These are phyloP conservation scores for Beta lomatogona DNA, from an alignment of 179 eudicot genomes.

Conservation along the genomic window DNA sequence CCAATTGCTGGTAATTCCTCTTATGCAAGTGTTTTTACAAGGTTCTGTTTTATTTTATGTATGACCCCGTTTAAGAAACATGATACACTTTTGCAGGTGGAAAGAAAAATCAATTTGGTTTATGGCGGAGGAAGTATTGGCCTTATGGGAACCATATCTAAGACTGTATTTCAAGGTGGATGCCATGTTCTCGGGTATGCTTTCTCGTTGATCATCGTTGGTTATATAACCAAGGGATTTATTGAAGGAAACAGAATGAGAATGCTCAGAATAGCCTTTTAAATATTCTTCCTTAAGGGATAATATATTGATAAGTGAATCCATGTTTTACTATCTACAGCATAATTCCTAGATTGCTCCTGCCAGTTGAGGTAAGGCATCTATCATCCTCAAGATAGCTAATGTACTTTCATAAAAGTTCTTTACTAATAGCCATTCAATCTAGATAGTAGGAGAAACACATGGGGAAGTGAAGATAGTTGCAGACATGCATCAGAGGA, in stretches of 20 bases:
- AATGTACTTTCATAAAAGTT: slow-evolving; percentile 1
- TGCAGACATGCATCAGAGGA: slow-evolving; percentile 79
- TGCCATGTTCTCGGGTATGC: slow-evolving; percentile 76
- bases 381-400: neutral
- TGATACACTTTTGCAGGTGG: slow-evolving; percentile 38
- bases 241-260: neutral
- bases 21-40: neutral
- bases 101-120: slow-evolving; percentile 61
- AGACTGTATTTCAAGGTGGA: slow-evolving; percentile 67
- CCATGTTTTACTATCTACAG: slow-evolving; percentile 38
- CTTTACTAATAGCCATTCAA: slow-evolving; percentile 5
- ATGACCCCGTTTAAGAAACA: neutral
- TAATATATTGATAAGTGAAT: neutral
- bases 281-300: neutral
- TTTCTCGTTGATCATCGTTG: neutral
- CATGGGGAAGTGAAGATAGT: slow-evolving; percentile 65
- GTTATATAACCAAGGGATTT: neutral
- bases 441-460: slow-evolving; percentile 65
- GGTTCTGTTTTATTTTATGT: neutral
- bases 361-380: slow-evolving; percentile 57
- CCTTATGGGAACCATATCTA: slow-evolving; percentile 78
- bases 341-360: slow-evolving; percentile 64
- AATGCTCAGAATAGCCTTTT: neutral
- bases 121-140: slow-evolving; percentile 90
- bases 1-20: slow-evolving; percentile 50